Evolutionary conservation across 257 asterid species (phyloP).

Genomic region (Solanum neorickii): DNA sequence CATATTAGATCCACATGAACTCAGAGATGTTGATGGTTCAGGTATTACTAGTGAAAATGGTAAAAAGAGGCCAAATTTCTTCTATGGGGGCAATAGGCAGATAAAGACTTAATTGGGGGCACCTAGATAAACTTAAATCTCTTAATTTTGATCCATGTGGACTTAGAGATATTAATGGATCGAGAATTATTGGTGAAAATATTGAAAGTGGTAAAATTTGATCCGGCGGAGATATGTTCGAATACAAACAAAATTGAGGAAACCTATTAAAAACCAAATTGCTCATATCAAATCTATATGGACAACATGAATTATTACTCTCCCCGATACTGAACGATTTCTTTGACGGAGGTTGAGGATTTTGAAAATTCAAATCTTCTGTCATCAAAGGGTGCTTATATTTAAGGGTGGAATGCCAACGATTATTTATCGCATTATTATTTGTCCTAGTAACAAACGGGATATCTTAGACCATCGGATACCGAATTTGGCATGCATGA

Average conservation of each 20-base stretch:
- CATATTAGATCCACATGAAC: neutral
- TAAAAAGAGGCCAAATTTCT: too few relatives aligned
- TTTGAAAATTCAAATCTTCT: neutral
- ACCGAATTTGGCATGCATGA: neutral
- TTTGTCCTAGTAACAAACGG: neutral
- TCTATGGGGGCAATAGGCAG: neutral
- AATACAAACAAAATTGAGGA: neutral
- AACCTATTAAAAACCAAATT: neutral
- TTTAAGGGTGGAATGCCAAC: neutral
- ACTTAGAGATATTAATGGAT: neutral
- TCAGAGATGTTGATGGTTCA: neutral
- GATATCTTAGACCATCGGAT: neutral
- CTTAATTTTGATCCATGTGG: too few relatives aligned
- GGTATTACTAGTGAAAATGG: neutral
- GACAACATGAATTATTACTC: too few relatives aligned
- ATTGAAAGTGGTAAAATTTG: neutral
- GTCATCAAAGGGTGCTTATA: neutral
- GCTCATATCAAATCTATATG: neutral
- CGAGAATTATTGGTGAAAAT: neutral
- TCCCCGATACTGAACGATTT: neutral
- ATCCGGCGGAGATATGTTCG: neutral
- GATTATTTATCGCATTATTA: neutral
- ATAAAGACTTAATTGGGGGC: neutral
- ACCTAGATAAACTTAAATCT: neutral
- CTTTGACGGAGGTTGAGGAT: neutral